These are phyloP conservation scores for Thermothelomyces thermophilus DNA, from an alignment of 2,329 filamentous ascomycete genomes.

Conservation along the genomic window DNA sequence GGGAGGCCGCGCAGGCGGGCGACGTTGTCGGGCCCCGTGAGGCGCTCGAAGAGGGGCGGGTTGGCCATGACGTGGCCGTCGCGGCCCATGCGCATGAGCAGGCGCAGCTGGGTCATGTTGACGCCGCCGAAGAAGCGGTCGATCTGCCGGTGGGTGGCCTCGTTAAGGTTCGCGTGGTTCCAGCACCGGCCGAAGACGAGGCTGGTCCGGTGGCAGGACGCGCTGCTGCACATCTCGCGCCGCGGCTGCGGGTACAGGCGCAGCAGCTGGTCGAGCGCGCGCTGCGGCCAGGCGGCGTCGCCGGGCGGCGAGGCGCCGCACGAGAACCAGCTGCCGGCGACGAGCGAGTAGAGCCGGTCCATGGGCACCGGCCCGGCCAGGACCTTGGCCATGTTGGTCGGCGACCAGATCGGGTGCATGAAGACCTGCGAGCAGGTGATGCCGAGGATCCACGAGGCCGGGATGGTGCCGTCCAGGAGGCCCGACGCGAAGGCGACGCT, in stretches of 20 bases:
- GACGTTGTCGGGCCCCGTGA: slow-evolving; percentile 47
- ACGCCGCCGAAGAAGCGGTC: slow-evolving; percentile 57
- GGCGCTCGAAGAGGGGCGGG: slow-evolving; percentile 38
- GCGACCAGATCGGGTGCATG: slow-evolving; percentile 54
- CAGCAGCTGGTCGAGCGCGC: slow-evolving; percentile 47
- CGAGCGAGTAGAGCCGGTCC: slow-evolving; percentile 41
- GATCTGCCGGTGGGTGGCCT: slow-evolving; percentile 56
- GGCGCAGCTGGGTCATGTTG: slow-evolving; percentile 50
- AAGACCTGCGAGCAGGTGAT: slow-evolving; percentile 56
- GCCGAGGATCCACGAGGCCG: slow-evolving; percentile 49
- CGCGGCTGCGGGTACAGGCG: slow-evolving; percentile 50
- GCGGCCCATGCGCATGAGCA: slow-evolving; percentile 51
- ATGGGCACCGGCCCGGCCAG: slow-evolving; percentile 40
- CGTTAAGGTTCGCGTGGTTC: slow-evolving; percentile 60
- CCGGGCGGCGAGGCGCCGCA: slow-evolving; percentile 40
- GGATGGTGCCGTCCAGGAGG: slow-evolving; percentile 56
- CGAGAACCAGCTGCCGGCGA: slow-evolving; percentile 50
- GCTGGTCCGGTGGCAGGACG: slow-evolving; percentile 53
- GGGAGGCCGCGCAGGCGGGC: slow-evolving; percentile 45
- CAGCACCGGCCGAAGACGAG: slow-evolving; percentile 58
- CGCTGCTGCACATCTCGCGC: slow-evolving; percentile 54
- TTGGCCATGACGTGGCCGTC: slow-evolving; percentile 48
- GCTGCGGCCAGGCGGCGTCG: slow-evolving; percentile 45
- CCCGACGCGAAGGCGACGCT: slow-evolving; percentile 52
- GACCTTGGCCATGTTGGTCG: slow-evolving; percentile 51